Percentiles rank a stretch among this genome's conserved stretches.
Conservation (phyloP, 495 filamentous ascomycete species). For the Xylaria nigripes region DNA sequence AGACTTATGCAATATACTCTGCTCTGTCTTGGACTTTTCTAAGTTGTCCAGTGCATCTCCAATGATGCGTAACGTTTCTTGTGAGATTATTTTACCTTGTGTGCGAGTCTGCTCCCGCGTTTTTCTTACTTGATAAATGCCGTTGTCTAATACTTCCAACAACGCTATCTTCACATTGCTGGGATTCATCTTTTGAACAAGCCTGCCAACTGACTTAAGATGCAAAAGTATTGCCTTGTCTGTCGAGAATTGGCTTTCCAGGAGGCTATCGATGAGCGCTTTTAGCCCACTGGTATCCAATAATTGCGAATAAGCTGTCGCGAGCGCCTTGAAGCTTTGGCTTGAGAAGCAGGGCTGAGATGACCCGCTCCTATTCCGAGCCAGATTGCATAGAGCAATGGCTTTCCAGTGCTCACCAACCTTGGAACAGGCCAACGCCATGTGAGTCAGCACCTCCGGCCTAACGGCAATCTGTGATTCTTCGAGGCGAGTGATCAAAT, state of each 20-base stretch:
- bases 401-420: conserved; percentile 25
- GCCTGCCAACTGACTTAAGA: conserved; percentile 27
- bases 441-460: conserved; percentile 28
- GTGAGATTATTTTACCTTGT: conserved; percentile 1
- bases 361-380: conserved; percentile 20
- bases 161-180: conserved; percentile 1
- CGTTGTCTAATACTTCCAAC: conserved; percentile 10
- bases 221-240: conserved; percentile 20
- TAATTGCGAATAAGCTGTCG: conserved; percentile 31
- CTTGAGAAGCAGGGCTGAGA: conserved; percentile 26
- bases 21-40: background rate
- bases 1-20: background rate
- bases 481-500: conserved; percentile 23
- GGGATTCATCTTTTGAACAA: conserved; percentile 10
- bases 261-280: conserved; percentile 22
- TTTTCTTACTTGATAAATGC: background rate
- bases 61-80: conserved; percentile 6
- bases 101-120: background rate
- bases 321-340: conserved; percentile 33
- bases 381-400: conserved; percentile 28
- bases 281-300: conserved; percentile 27
- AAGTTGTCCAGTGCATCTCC: background rate
- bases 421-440: conserved; percentile 26
- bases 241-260: conserved; percentile 22
- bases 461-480: conserved; percentile 22